Percentiles rank a stretch among this genome's conserved stretches.
Conservation (phyloP, 2,329 filamentous ascomycete genomes). For the Penicillium fuscoglaucum region DNA sequence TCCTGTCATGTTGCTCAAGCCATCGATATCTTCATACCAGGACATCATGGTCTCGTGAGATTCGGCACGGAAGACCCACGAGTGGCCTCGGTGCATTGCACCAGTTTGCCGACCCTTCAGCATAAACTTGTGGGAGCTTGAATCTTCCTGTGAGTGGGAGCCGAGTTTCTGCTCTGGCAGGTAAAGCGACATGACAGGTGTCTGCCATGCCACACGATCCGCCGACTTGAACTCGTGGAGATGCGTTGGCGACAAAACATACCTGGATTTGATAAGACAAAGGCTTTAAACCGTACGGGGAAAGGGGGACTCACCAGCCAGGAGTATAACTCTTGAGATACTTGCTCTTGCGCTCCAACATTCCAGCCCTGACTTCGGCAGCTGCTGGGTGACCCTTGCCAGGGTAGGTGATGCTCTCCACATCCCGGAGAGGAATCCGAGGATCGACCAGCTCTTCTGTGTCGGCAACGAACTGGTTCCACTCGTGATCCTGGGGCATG, state of each 20-base stretch:
- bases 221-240: constrained; percentile 99
- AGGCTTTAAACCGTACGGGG: neutral
- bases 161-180: constrained; percentile 93
- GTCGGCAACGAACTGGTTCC: constrained; percentile 75
- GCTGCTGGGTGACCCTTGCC: constrained; percentile 82
- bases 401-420: constrained; percentile 85
- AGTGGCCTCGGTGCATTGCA: constrained; percentile 78
- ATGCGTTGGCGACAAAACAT: constrained; percentile 93
- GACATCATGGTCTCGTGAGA: constrained; percentile 92
- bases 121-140: constrained; percentile 94
- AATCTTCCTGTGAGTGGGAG: constrained; percentile 78
- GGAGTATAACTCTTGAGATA: constrained; percentile 97
- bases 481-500: constrained; percentile 95
- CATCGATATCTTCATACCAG: constrained; percentile 93
- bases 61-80: constrained; percentile 68
- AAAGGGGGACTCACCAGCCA: constrained; percentile 68
- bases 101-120: constrained; percentile 95
- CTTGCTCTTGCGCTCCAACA: constrained; percentile 97
- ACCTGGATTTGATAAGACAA: constrained; percentile 57
- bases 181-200: constrained; percentile 94
- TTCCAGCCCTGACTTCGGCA: constrained; percentile 82
- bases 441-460: constrained; percentile 89
- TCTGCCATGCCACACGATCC: constrained; percentile 77
- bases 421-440: constrained; percentile 70
- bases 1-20: constrained; percentile 80